Evolutionary conservation across 306 rosid genomes (phyloP).

Genomic region (Nissolia schottii): DNA sequence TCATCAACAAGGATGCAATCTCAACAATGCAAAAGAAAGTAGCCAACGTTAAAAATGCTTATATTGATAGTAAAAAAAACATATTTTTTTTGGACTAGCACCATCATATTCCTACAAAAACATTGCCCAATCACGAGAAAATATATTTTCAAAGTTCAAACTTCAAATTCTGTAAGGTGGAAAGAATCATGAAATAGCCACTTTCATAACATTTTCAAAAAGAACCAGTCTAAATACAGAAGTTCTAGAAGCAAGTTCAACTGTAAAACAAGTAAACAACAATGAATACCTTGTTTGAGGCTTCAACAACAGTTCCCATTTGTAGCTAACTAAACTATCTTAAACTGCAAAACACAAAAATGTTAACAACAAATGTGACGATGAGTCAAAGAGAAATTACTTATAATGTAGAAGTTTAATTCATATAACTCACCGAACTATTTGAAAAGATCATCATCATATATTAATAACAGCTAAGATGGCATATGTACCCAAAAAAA

Average conservation of each 20-base stretch:
- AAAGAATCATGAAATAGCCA: not conserved
- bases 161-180: not conserved
- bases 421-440: not conserved
- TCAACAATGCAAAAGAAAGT: not conserved
- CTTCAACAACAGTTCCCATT: slow-evolving; percentile 77
- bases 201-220: slow-evolving; percentile 2
- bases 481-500: too few relatives aligned
- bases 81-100: not conserved
- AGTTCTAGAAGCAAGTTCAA: slow-evolving; percentile 5
- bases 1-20: not conserved
- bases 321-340: slow-evolving; percentile 30
- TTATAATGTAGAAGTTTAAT: not conserved
- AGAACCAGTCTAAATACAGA: not conserved
- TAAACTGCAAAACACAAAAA: slow-evolving; percentile 25
- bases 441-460: slow-evolving; percentile 2
- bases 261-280: not conserved
- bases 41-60: not conserved
- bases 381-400: slow-evolving; percentile 1
- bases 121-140: not conserved
- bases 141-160: slow-evolving; percentile 6
- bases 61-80: not conserved
- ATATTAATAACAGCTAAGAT: not conserved
- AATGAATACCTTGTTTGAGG: slow-evolving; percentile 51
- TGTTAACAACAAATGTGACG: not conserved
- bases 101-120: not conserved